Evolutionary conservation across 306 rosid genomes (phyloP).

Genomic region (Medicago ruthenica): DNA sequence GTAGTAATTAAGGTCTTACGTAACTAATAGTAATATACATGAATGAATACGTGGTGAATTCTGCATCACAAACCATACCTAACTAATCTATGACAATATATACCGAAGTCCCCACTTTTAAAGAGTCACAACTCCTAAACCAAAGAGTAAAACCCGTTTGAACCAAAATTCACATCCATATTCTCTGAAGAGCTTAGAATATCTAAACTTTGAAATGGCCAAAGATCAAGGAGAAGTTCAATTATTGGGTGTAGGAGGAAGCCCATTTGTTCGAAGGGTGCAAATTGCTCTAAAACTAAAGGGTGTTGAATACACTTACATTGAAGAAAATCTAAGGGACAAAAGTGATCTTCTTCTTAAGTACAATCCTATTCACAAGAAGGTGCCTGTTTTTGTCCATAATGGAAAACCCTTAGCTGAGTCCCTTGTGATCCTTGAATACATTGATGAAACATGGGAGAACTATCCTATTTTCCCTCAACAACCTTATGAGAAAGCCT

Average conservation of each 20-base stretch:
- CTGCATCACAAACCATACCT: slow-evolving; percentile 25
- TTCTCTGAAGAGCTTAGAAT: background rate
- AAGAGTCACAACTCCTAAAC: background rate
- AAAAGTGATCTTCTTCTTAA: slow-evolving; percentile 59
- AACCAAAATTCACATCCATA: background rate
- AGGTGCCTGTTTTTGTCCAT: slow-evolving; percentile 65
- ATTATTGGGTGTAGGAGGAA: slow-evolving; percentile 34
- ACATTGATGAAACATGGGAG: slow-evolving; percentile 63
- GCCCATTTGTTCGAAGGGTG: slow-evolving; percentile 45
- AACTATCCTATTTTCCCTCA: slow-evolving; percentile 41
- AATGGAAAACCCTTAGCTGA: slow-evolving; percentile 51
- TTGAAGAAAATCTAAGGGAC: slow-evolving; percentile 52
- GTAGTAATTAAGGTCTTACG: too few species aligned
- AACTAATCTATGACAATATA: background rate
- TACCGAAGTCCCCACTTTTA: background rate
- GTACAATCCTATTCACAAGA: slow-evolving; percentile 64
- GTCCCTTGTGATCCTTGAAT: slow-evolving; percentile 63
- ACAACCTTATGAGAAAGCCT: slow-evolving; percentile 29
- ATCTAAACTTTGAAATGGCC: slow-evolving; percentile 38
- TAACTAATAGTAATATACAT: background rate
- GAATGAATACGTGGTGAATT: slow-evolving; percentile 33
- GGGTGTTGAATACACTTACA: slow-evolving; percentile 49
- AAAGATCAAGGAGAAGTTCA: slow-evolving; percentile 34
- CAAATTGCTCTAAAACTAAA: slow-evolving; percentile 53
- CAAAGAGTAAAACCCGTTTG: background rate